A percentile compares a stretch with the other conserved stretches of the same genome.
Evolutionary conservation across 2,329 filamentous ascomycete species (phyloP).

Genomic region (Sarocladiaceae sp.): DNA sequence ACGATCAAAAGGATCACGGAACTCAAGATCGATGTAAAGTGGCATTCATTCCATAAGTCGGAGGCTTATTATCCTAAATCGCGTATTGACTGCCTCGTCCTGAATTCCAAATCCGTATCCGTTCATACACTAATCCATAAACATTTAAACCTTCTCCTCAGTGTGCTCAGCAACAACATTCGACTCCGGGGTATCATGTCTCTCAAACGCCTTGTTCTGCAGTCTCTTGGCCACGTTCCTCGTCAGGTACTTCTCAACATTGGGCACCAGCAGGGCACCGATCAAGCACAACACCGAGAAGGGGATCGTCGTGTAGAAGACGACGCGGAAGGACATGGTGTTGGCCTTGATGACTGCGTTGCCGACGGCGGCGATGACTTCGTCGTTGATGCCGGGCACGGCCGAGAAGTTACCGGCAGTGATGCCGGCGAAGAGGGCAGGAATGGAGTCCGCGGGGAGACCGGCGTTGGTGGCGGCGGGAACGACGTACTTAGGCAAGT

Average conservation of each 20-base stretch:
- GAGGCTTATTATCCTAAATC: no score
- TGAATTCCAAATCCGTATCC: no score
- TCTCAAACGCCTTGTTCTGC: conserved; percentile 19
- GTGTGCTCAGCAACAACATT: conserved; percentile 1
- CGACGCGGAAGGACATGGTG: conserved; percentile 35
- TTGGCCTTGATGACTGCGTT: conserved; percentile 35
- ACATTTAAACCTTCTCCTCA: neutral
- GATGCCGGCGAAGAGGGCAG: conserved; percentile 28
- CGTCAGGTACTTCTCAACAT: conserved; percentile 38
- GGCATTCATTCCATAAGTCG: no score
- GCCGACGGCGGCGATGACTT: conserved; percentile 28
- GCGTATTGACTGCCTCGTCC: no score
- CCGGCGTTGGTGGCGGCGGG: conserved; percentile 30
- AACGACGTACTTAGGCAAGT: conserved; percentile 28
- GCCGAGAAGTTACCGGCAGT: conserved; percentile 23
- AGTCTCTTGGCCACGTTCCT: conserved; percentile 40
- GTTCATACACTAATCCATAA: neutral
- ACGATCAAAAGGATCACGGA: no score
- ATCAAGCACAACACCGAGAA: conserved; percentile 34
- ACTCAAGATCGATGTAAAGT: no score
- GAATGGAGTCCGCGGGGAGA: conserved; percentile 27
- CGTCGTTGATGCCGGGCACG: conserved; percentile 29
- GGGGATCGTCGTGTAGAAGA: conserved; percentile 36
- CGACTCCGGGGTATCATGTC: neutral
- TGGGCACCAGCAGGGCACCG: conserved; percentile 32